Conservation (phyloP, 345 rosid genomes). For the Lagerstroemia speciosa region DNA sequence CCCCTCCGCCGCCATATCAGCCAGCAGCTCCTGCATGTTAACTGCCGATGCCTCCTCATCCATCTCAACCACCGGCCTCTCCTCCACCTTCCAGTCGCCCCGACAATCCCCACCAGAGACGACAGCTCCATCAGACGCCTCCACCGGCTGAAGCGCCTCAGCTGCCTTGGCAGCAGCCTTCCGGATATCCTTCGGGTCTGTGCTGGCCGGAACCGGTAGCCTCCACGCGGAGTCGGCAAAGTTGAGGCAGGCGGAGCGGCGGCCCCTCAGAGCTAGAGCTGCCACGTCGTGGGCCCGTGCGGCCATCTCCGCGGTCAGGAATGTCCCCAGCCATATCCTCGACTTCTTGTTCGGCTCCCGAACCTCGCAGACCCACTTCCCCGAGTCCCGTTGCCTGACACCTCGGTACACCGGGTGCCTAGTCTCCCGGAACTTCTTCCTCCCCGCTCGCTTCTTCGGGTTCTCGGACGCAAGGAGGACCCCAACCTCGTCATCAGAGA, state of each 20-base stretch:
- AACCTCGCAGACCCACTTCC: slow-evolving; percentile 52
- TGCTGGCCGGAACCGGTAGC: slow-evolving; percentile 17
- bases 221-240: slow-evolving; percentile 30
- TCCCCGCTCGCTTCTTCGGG: slow-evolving; percentile 56
- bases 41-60: slow-evolving; percentile 49
- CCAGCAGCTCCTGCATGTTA: slow-evolving; percentile 50
- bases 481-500: slow-evolving; percentile 42
- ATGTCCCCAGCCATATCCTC: slow-evolving; percentile 48
- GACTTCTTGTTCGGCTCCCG: slow-evolving; percentile 23
- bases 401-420: slow-evolving; percentile 51
- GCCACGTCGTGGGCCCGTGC: slow-evolving; percentile 54
- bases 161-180: slow-evolving; percentile 69
- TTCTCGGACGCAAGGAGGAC: slow-evolving; percentile 33
- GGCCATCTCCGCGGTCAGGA: slow-evolving; percentile 29
- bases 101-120: background rate
- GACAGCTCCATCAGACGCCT: slow-evolving; percentile 6
- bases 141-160: slow-evolving; percentile 26
- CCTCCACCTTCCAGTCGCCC: slow-evolving; percentile 25
- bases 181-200: slow-evolving; percentile 60
- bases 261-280: slow-evolving; percentile 33
- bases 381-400: slow-evolving; percentile 29
- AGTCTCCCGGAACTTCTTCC: slow-evolving; percentile 53
- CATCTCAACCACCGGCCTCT: slow-evolving; percentile 31
- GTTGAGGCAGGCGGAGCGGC: slow-evolving; percentile 31
- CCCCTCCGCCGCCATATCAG: slow-evolving; percentile 76